Conservation (phyloP, 371 early-diverging fungal genomes). For the Rhizopus microsporus region DNA sequence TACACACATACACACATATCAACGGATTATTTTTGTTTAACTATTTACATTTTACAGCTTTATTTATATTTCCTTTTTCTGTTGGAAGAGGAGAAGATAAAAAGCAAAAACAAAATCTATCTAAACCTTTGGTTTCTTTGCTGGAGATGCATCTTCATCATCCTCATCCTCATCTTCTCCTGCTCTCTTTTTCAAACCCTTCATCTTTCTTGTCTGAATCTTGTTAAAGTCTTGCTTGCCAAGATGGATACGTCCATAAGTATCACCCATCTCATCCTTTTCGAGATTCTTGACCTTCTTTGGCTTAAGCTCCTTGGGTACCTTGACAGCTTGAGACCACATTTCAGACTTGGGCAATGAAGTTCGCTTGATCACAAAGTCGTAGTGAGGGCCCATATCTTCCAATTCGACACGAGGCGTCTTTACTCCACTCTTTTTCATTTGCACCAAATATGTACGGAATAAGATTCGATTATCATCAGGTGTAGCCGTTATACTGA, state of each 20-base stretch:
- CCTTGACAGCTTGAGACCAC: constrained; percentile 78
- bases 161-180: constrained; percentile 55
- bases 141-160: constrained; percentile 17
- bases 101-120: constrained; percentile 11
- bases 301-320: constrained; percentile 86
- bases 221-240: constrained; percentile 87
- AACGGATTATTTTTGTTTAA: no score
- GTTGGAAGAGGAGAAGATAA: background rate
- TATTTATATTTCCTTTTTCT: constrained; percentile 10
- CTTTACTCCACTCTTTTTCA: constrained; percentile 86
- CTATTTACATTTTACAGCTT: background rate
- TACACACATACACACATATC: no score
- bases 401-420: constrained; percentile 89
- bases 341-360: constrained; percentile 75
- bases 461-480: constrained; percentile 67
- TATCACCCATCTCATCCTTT: constrained; percentile 87
- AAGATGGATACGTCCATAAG: constrained; percentile 90
- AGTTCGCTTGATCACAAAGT: constrained; percentile 79
- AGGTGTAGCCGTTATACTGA: constrained; percentile 81
- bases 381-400: constrained; percentile 93
- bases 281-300: constrained; percentile 94
- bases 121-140: constrained; percentile 56
- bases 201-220: constrained; percentile 98
- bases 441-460: constrained; percentile 75
- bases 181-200: constrained; percentile 75